Base-by-base conservation (phyloP, 2,329 filamentous ascomycete genomes). In the Hypoxylon sp. region DNA sequence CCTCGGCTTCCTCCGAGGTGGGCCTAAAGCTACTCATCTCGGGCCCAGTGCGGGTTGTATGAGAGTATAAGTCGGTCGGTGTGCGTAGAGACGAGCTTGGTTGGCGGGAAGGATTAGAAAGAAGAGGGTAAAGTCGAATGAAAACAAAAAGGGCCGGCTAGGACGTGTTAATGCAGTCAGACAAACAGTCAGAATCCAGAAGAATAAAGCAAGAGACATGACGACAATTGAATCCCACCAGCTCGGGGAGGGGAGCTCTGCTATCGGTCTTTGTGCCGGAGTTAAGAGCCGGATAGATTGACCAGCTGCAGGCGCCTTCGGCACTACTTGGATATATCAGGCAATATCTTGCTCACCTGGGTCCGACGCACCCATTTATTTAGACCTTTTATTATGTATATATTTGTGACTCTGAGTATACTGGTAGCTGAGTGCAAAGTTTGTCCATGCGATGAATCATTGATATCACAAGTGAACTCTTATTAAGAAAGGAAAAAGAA, bases 21-120 rank as follows among this genome's bases (percentile, higher is more conserved):
- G 67, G 63, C 10, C 63, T 60, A 29, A 67, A 55, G 31, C 43
- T 56, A 35, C 62, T 68, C 68, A 70, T 70, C 8, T 52, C 62
- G 51, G n/a, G n/a, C 20, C 27, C 37, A n/a, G 15, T 26, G 13
- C 11, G 11, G 13, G 43, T n/a, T 41, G 15, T 15, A 17, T 35
- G 31, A 2, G 9, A 35, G 2, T 17, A n/a, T n/a, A n/a, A n/a
- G n/a, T n/a, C n/a, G n/a, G n/a, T n/a, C n/a, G n/a, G n/a, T n/a
- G n/a, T n/a, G n/a, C n/a, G 23, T 13, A 2, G 24, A 46, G 48
- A 46, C 37, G 15, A 41, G 35, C 42, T 46, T n/a, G 7, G 6
- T 21, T 21, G 15, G 29, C 11, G 11, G n/a, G 6, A 27, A 11
- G 26, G 21, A 23, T 24, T 18, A 33, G 11, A 20, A 4, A n/a